Evolutionary conservation across 1,284 basidiomycete genomes (phyloP).

Genomic region (Trichosporon faecale): DNA sequence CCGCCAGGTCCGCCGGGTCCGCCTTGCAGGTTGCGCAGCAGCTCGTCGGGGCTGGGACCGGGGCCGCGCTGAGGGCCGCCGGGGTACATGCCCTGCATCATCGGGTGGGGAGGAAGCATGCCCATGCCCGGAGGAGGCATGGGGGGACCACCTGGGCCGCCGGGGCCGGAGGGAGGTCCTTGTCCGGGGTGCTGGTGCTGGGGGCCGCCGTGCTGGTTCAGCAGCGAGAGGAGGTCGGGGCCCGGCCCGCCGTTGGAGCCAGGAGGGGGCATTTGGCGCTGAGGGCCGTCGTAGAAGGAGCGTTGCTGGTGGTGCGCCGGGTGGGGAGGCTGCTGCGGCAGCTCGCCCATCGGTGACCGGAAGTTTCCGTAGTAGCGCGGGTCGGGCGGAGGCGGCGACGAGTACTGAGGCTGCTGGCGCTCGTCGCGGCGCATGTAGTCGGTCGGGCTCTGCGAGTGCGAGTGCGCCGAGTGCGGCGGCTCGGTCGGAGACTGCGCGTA

Average conservation of each 20-base stretch:
- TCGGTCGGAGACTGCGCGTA: slow-evolving; percentile 19
- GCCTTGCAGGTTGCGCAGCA: slow-evolving; percentile 27
- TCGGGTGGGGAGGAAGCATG: slow-evolving; percentile 26
- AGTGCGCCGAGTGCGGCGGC: not conserved
- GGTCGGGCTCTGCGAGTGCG: slow-evolving; percentile 16
- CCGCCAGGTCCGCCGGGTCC: not conserved
- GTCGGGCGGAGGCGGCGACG: slow-evolving; percentile 21
- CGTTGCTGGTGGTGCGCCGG: slow-evolving; percentile 9
- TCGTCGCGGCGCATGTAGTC: slow-evolving; percentile 16
- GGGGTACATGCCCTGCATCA: slow-evolving; percentile 19
- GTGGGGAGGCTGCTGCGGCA: slow-evolving; percentile 5
- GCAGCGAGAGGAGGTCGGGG: slow-evolving; percentile 32
- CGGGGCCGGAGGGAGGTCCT: not conserved
- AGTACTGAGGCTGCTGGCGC: slow-evolving; percentile 16
- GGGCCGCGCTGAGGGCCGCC: slow-evolving; percentile 4
- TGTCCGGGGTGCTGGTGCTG: not conserved
- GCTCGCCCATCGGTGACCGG: slow-evolving; percentile 16
- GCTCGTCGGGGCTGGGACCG: slow-evolving; percentile 25
- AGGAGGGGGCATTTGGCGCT: slow-evolving; percentile 14
- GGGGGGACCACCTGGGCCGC: not conserved
- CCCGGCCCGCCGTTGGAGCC: slow-evolving; percentile 8
- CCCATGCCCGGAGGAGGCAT: slow-evolving; percentile 25
- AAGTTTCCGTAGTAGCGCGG: slow-evolving; percentile 14
- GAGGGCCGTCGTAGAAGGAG: slow-evolving; percentile 9
- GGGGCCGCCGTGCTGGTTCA: slow-evolving; percentile 23